Evolutionary conservation across 2,329 filamentous ascomycete genomes (phyloP).

Genomic region (Cordyceps javanica): DNA sequence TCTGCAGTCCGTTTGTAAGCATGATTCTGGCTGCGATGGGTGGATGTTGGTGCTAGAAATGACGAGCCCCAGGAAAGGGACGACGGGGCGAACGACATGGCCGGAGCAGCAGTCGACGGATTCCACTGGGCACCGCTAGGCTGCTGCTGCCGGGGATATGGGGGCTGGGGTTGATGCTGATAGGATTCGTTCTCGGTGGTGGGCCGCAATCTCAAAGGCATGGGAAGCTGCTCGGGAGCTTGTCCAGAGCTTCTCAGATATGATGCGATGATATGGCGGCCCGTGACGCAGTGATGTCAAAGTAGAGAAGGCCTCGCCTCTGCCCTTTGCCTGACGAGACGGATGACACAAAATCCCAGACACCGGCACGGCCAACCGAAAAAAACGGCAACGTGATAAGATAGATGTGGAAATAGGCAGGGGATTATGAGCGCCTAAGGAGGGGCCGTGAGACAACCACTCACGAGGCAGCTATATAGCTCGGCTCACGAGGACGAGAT

Average conservation of each 20-base stretch:
- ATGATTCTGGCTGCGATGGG: neutral
- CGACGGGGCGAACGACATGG: constrained; percentile 12
- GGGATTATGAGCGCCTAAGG: neutral
- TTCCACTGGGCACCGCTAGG: neutral
- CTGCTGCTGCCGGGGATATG: neutral
- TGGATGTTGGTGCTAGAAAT: neutral
- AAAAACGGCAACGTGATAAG: too few relatives aligned
- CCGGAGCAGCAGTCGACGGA: neutral
- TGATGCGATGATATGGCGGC: neutral
- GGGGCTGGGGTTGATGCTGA: neutral
- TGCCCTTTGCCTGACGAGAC: neutral
- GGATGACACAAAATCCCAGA: neutral
- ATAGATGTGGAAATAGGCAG: neutral
- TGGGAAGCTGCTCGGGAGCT: neutral
- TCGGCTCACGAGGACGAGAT: neutral
- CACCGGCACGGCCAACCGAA: neutral
- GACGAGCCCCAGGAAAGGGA: neutral
- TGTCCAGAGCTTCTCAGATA: neutral
- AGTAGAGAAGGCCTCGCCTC: neutral
- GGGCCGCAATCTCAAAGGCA: constrained; percentile 1
- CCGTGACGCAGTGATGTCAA: neutral
- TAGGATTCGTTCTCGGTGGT: neutral
- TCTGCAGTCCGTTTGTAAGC: constrained; percentile 41
- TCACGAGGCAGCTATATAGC: neutral
- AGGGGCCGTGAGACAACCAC: neutral